These are phyloP conservation scores for Crataegus laevigata DNA, from an alignment of 306 rosid species.

Conservation along the genomic window DNA sequence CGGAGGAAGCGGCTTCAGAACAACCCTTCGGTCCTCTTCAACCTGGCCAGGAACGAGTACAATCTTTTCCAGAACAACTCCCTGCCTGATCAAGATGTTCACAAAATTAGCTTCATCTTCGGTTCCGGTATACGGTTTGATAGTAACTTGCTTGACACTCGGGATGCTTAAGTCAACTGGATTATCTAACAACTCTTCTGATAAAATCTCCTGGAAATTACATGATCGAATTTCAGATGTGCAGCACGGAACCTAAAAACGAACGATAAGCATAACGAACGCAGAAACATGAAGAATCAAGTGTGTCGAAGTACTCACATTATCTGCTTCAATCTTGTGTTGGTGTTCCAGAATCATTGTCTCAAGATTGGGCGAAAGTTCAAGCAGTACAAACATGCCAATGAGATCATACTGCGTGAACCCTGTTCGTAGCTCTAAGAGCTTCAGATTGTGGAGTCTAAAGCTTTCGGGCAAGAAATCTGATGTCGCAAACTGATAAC, in stretches of 20 bases:
- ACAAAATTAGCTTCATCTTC: neutral
- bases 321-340: neutral
- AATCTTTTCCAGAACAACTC: neutral
- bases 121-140: neutral
- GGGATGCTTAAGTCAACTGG: neutral
- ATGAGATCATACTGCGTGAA: constrained; percentile 3
- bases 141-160: constrained; percentile 4
- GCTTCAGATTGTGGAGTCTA: constrained; percentile 1
- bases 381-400: constrained; percentile 4
- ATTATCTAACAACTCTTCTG: neutral
- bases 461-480: neutral
- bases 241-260: neutral
- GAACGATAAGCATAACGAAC: neutral
- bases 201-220: neutral
- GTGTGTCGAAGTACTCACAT: neutral
- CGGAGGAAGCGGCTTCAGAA: no score
- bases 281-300: neutral
- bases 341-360: neutral
- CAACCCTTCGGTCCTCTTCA: neutral
- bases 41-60: neutral
- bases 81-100: neutral
- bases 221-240: neutral
- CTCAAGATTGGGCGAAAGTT: neutral
- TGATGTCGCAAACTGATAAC: constrained; percentile 1
- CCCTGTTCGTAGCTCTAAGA: neutral